Conservation (phyloP, 257 asterid genomes). For the Pogostemon cablin region DNA sequence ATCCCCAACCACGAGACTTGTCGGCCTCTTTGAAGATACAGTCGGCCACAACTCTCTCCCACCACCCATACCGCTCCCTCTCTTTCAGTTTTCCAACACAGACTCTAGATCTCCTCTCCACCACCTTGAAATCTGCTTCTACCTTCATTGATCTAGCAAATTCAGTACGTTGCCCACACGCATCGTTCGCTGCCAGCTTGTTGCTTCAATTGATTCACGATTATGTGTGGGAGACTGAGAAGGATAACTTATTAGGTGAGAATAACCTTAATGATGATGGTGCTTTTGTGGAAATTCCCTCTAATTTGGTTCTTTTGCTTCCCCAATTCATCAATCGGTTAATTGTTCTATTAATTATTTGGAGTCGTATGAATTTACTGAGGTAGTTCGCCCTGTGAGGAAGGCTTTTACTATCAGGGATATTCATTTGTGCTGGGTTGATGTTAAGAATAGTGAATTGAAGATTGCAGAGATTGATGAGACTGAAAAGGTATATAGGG, state of each 20-base stretch:
- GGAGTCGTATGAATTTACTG: constrained; percentile 40
- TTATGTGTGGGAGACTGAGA: too few species aligned
- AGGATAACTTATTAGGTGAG: too few species aligned
- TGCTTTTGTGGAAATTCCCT: constrained; percentile 35
- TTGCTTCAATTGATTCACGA: too few species aligned
- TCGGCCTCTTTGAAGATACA: too few species aligned
- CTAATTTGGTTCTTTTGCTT: constrained; percentile 70
- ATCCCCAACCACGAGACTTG: too few species aligned
- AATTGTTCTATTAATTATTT: constrained; percentile 40
- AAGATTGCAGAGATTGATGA: constrained; percentile 27
- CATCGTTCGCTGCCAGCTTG: constrained; percentile 1
- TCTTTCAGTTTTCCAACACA: too few species aligned
- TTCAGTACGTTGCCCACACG: constrained; percentile 35
- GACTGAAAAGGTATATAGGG: not conserved
- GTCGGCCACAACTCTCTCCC: too few species aligned
- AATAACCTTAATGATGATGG: constrained; percentile 7
- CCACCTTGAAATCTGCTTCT: too few species aligned
- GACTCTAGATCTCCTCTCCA: too few species aligned
- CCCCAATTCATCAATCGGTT: constrained; percentile 49
- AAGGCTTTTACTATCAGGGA: constrained; percentile 51
- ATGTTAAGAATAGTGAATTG: constrained; percentile 45
- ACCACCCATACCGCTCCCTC: too few species aligned
- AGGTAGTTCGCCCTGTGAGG: constrained; percentile 48
- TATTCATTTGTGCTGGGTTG: constrained; percentile 81
- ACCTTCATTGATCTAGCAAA: not conserved